Percentiles rank a stretch among this genome's conserved stretches.
These are phyloP conservation scores for Lipomyces sp. DNA, from an alignment of 805 yeast species.

Conservation along the genomic window DNA sequence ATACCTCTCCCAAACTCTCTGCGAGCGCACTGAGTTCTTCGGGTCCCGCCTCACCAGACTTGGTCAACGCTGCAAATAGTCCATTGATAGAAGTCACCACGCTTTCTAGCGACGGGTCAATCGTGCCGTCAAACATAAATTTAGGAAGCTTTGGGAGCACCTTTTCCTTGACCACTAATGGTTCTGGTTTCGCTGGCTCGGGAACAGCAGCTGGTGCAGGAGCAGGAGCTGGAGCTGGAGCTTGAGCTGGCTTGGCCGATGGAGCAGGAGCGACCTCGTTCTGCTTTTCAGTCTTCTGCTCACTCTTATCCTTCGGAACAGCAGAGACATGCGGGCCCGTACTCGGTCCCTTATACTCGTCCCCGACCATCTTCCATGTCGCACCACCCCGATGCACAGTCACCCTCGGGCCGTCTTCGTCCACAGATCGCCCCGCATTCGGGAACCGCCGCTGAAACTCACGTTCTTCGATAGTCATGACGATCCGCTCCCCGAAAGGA, in stretches of 20 bases:
- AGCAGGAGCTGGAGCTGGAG: slow-evolving; percentile 19
- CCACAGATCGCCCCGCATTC: slow-evolving; percentile 30
- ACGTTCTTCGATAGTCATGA: slow-evolving; percentile 55
- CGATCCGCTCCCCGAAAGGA: slow-evolving; percentile 64
- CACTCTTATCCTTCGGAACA: slow-evolving; percentile 19
- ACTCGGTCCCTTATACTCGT: slow-evolving; percentile 37
- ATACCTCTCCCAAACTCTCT: slow-evolving; percentile 33
- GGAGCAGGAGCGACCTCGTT: slow-evolving; percentile 27
- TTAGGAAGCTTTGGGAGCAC: slow-evolving; percentile 35
- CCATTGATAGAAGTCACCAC: slow-evolving; percentile 39
- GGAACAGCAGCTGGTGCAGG: slow-evolving; percentile 7
- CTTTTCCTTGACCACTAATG: slow-evolving; percentile 23
- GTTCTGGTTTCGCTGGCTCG: slow-evolving; percentile 3
- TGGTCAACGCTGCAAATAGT: slow-evolving; percentile 37
- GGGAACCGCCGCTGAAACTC: slow-evolving; percentile 43
- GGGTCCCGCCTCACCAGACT: slow-evolving; percentile 25
- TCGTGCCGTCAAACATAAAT: slow-evolving; percentile 35
- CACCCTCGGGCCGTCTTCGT: slow-evolving; percentile 26
- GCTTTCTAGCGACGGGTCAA: slow-evolving; percentile 40
- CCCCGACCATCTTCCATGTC: slow-evolving; percentile 35
- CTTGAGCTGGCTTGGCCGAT: slow-evolving; percentile 35
- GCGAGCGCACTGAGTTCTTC: slow-evolving; percentile 34
- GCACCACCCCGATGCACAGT: slow-evolving; percentile 38
- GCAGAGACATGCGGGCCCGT: slow-evolving; percentile 36
- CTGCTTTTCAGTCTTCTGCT: slow-evolving; percentile 18